These are phyloP conservation scores for Amanita thiersii DNA, from an alignment of 768 basidiomycete genomes.

Conservation along the genomic window DNA sequence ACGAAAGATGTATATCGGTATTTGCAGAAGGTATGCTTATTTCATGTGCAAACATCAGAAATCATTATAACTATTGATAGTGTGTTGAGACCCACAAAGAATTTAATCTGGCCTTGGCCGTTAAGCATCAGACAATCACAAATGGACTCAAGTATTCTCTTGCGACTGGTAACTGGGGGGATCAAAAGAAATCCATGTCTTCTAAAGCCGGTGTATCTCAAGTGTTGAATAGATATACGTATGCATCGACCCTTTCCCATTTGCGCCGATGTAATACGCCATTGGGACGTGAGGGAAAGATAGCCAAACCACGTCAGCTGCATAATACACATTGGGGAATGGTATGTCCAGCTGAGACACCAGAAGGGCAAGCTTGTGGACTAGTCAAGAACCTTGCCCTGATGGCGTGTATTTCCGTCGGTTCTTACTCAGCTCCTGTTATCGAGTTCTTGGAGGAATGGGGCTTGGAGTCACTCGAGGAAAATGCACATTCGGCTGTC, in stretches of 20 bases:
- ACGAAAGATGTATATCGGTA: constrained; percentile 97
- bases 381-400: constrained; percentile 97
- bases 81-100: constrained; percentile 96
- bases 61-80: constrained; percentile 31
- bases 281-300: constrained; percentile 96
- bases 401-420: constrained; percentile 97
- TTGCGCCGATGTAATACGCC: constrained; percentile 97
- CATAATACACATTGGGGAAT: constrained; percentile 99
- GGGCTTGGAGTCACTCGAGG: constrained; percentile 93
- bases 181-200: constrained; percentile 97
- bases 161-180: constrained; percentile 99
- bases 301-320: constrained; percentile 96
- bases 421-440: constrained; percentile 90
- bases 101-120: constrained; percentile 85
- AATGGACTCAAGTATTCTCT: constrained; percentile 97
- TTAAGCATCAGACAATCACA: constrained; percentile 95
- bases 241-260: constrained; percentile 96
- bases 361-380: constrained; percentile 99
- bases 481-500: constrained; percentile 79
- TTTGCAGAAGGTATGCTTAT: constrained; percentile 74
- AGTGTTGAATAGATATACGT: constrained; percentile 97
- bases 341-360: constrained; percentile 99
- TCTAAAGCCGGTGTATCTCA: constrained; percentile 98
- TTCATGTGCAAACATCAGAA: constrained; percentile 6
- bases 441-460: constrained; percentile 98